Conservation (phyloP, 2,329 filamentous ascomycete species). For the Aspergillus candidus region DNA sequence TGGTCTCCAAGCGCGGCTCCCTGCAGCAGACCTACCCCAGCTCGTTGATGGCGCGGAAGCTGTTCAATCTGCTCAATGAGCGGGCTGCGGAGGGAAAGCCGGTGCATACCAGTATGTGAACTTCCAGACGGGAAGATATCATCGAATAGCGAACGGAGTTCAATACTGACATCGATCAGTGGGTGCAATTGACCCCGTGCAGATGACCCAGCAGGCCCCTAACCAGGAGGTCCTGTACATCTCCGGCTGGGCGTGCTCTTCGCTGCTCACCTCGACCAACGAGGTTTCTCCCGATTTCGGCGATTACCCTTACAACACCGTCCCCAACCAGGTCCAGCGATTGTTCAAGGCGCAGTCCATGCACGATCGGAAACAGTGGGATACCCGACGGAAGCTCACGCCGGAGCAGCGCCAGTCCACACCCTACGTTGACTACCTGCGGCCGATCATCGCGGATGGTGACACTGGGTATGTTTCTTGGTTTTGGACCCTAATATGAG, state of each 20-base stretch:
- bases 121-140: background rate
- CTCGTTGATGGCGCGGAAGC: slow-evolving; percentile 88
- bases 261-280: slow-evolving; percentile 85
- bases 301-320: slow-evolving; percentile 98
- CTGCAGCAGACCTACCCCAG: slow-evolving; percentile 84
- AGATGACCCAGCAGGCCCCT: slow-evolving; percentile 97
- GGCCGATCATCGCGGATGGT: slow-evolving; percentile 92
- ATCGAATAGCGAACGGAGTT: too few species aligned
- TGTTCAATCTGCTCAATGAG: slow-evolving; percentile 83
- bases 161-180: slow-evolving; percentile 48
- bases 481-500: background rate
- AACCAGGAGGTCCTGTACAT: slow-evolving; percentile 96
- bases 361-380: slow-evolving; percentile 95
- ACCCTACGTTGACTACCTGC: slow-evolving; percentile 84
- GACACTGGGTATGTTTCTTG: slow-evolving; percentile 63
- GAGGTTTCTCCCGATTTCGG: slow-evolving; percentile 97
- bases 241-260: slow-evolving; percentile 96
- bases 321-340: slow-evolving; percentile 95
- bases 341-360: slow-evolving; percentile 94
- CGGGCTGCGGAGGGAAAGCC: slow-evolving; percentile 72
- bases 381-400: slow-evolving; percentile 70
- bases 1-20: slow-evolving; percentile 87
- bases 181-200: slow-evolving; percentile 96
- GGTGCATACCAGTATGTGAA: slow-evolving; percentile 72
- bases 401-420: slow-evolving; percentile 65